Evolutionary conservation across 169 alveolate species (phyloP), one percentile per base, ranked within the genome.

Genomic region (Eimeria acervulina): DNA sequence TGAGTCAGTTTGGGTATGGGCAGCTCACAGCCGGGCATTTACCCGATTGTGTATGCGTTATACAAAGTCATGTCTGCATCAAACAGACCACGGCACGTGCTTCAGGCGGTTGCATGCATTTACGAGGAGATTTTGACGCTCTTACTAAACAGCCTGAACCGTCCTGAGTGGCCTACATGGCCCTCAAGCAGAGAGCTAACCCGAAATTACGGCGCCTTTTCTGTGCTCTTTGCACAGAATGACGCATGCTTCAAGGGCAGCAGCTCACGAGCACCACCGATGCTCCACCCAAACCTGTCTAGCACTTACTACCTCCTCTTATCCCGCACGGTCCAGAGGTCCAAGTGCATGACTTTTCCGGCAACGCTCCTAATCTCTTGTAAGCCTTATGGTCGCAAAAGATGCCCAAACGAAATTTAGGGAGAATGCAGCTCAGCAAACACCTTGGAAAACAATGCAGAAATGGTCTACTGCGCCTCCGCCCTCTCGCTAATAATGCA

Each of bases 221-320:
- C 93, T 61, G 44, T 8, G 61, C 47, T 61, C 33, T 28, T 40
- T 28, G 80, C 55, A 52, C 61, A 38, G 63, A 85, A 85, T 26
- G 76, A 33, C 23, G 59, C 55, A 28, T 61, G 80, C 80, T 59
- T 85, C 40, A 59, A 38, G 38, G 61, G 61, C 81, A 93, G 70
- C 78, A 72, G 89, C 93, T 95, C 96, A 38, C 95, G 92, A 36
- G 83, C 96, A n/a, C 81, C 97, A 15, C 97, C 97, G 28, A 94
- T 95, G 26, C 97, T 96, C 97, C 97, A 96, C 84, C 97, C 97
- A 83, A 96, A 96, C 97, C 97, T 28, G 63, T 61, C 74, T 96
- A 95, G 28, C 90, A 90, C 89, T 66, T 94, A 81, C 95, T 95
- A 61, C 84, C 97, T 42, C 97, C 97, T n/a, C 97, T 96, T 44